These are phyloP conservation scores for Eimeria falciformis DNA, from an alignment of 169 alveolate species.

Conservation along the genomic window DNA sequence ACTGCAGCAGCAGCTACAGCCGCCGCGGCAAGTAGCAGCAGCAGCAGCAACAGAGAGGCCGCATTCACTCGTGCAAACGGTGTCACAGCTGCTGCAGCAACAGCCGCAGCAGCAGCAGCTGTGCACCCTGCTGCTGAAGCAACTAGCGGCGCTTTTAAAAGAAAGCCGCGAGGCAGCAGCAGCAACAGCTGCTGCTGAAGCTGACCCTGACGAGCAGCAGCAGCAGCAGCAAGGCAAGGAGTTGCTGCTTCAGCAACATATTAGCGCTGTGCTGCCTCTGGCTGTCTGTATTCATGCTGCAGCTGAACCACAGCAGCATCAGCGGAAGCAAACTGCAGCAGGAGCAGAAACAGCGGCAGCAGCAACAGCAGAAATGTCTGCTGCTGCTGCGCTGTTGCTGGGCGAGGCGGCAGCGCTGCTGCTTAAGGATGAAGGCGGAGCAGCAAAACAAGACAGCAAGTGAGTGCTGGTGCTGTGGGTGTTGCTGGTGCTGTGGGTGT, in stretches of 20 bases:
- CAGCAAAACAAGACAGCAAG: conserved; percentile 8
- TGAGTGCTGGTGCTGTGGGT: background rate
- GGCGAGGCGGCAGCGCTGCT: conserved; percentile 24
- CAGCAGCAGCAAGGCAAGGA: conserved; percentile 26
- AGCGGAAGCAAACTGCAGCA: background rate
- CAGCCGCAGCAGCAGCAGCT: conserved; percentile 54
- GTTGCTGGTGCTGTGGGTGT: background rate
- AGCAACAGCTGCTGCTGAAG: conserved; percentile 15
- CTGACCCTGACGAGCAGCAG: background rate
- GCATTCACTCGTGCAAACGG: background rate
- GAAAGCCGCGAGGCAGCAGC: conserved; percentile 50
- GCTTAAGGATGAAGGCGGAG: background rate
- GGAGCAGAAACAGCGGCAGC: background rate
- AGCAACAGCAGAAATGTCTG: background rate
- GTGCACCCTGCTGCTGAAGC: conserved; percentile 45
- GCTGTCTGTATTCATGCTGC: conserved; percentile 40
- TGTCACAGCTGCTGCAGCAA: conserved; percentile 55
- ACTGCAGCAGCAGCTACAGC: background rate
- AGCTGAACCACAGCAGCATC: background rate
- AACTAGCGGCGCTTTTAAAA: conserved; percentile 10
- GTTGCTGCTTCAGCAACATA: background rate
- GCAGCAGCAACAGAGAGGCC: conserved; percentile 34
- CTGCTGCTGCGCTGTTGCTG: conserved; percentile 8
- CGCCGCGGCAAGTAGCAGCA: background rate
- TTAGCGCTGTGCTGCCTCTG: background rate